Base-by-base conservation (phyloP, 1,139 yeast genomes). In the Petasospora fabianii region DNA sequence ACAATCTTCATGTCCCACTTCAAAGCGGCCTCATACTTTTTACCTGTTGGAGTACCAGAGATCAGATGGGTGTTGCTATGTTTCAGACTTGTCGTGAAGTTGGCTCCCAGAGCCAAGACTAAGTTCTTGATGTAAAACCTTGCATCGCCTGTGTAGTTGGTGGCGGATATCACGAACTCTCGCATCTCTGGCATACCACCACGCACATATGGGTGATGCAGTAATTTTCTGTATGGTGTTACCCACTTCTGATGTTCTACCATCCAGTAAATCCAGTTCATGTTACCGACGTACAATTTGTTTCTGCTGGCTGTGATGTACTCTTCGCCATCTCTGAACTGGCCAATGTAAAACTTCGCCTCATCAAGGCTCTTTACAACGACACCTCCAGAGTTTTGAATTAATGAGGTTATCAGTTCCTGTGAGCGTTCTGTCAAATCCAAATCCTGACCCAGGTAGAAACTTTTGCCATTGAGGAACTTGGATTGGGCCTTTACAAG, bases 61-160 rank as follows among this genome's bases (percentile, higher is more conserved):
- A 92, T 71, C 34, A 92, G 65, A 57, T 79, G 86, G 4, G 95
- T 83, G 48, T 85, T 84, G 9, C 71, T 73, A 36, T 71, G 72
- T 6, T 80, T 77, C 42, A 92, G 66, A 3, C 83, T 78, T 29
- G 81, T 77, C 2, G 95, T 82, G 57, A 83, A 87, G 1, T 62
- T 65, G 0, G 92, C 97, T 1, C 97, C 97, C 53, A 86, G 59
- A 0, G 81, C 68, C 13, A 69, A 66, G 8, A 84, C 75, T n/a
- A 92, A 65, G 36, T 70, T 69, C 34, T 80, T 77, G 27, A 92
- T 63, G 53, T 86, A 90, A 16, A 67, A 63, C 30, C 98, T 67
- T 0, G 95, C 84, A 51, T 84, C 94, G 0, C 97, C 97, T 18
- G 84, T 75, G 56, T 85, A 88, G 53, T 86, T 86, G 0, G 97